phyloP scores from a whole-genome alignment of 2,329 filamentous ascomycete genomes.

The Biscogniauxia mediterranea region DNA sequence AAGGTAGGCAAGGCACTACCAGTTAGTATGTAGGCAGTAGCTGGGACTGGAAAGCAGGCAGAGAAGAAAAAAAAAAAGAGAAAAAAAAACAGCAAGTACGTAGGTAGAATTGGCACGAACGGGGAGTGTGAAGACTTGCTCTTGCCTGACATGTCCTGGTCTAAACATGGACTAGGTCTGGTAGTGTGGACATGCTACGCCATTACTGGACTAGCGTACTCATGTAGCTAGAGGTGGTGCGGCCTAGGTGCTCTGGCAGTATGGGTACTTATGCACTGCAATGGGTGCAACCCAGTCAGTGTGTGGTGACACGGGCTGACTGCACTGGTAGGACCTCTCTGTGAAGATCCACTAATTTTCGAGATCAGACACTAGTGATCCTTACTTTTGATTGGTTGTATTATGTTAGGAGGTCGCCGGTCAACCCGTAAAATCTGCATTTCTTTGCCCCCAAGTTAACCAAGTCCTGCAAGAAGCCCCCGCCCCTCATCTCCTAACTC shows the following conservation, averaged over 20 bases:
- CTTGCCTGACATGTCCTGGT: not conserved
- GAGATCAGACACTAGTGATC: slow-evolving; percentile 2
- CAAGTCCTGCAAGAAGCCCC: not conserved
- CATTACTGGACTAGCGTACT: not conserved
- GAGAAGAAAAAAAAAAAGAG: not conserved
- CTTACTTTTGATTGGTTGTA: not conserved
- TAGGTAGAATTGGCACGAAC: not conserved
- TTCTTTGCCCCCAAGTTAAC: not conserved
- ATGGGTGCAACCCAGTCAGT: not conserved
- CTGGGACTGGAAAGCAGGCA: no score
- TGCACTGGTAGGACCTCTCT: not conserved
- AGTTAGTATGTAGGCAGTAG: not conserved
- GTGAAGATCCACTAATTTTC: slow-evolving; percentile 1
- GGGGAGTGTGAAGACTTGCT: not conserved
- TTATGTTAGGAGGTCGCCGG: not conserved
- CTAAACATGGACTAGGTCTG: not conserved
- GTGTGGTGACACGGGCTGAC: not conserved
- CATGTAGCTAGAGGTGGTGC: not conserved
- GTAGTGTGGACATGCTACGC: not conserved
- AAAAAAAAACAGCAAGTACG: not conserved
- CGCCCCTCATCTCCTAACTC: not conserved
- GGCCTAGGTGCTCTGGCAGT: not conserved
- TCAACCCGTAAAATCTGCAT: not conserved
- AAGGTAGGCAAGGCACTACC: no score
- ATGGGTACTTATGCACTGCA: not conserved